Base-by-base conservation (phyloP, 495 filamentous ascomycete species). In the Hapsidospora chrysogenum region DNA sequence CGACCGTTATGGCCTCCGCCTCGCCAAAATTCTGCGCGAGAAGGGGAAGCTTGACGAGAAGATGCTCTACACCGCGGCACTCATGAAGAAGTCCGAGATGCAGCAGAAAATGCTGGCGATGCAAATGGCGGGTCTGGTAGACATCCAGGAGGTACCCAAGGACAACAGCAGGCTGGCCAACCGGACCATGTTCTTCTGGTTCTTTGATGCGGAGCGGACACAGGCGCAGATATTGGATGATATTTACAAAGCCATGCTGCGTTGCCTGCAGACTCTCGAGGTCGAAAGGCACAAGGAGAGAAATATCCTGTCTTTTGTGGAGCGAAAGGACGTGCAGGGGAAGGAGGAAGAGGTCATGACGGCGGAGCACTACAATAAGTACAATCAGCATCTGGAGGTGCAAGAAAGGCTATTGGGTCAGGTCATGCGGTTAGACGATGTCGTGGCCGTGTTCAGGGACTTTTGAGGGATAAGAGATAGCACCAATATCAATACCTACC, bases 21-120 rank as follows among this genome's bases (percentile, higher is more conserved):
- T 96, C 3, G 62, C 82, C 30, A 77, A 80, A 17, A 80, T 96
- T 26, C 70, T 96, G 11, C 70, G 78, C 28, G 74, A 74, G 33
- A 81, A 85, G 45, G 92, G 89, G 16, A 92, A 87, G 52, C 60
- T 95, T 11, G 86, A 94, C 40, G 89, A 99, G 51, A 92, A 89
- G 48, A 72, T 75, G 26, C 54, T 94, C 7, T 69, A 76, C 19
- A 72, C 72, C 23, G 61, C 82, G 37, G 76, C 74, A 36, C 64
- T 96, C 37, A 68, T 92, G 42, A 73, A 72, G 17, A 78, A 83
- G 47, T 76, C 80, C 35, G 77, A 89, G 30, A 63, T 93, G 29
- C 84, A 87, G 10, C 68, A 77, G 36, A 76, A 81, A 39, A 74
- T 96, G 46, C 70, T 76, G 2, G 69, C 69, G 37, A 79, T 99